These are phyloP conservation scores for Pythium aphanidermatum DNA, from an alignment of 352 stramenopile species.

Conservation along the genomic window DNA sequence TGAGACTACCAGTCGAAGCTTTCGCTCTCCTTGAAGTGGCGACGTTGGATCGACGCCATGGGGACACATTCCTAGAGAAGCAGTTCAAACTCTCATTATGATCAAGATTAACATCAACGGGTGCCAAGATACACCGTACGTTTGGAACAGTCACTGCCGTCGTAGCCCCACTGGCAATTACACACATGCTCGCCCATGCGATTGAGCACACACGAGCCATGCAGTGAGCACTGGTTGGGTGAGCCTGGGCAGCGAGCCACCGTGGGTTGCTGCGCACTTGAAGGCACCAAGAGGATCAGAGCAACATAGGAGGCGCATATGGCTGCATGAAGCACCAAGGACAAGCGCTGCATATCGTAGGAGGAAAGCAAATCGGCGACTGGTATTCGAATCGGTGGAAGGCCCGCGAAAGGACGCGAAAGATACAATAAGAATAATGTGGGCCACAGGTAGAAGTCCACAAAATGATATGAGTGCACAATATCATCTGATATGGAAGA, in stretches of 20 bases:
- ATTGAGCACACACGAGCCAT: constrained; percentile 60
- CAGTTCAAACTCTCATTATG: background rate
- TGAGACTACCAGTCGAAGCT: constrained; percentile 34
- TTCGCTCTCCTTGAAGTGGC: constrained; percentile 36
- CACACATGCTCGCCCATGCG: constrained; percentile 57
- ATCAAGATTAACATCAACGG: background rate
- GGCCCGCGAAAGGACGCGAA: background rate
- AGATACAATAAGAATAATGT: background rate
- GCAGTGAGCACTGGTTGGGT: constrained; percentile 64
- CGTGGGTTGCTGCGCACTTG: background rate
- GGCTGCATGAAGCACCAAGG: no score
- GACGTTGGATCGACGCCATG: constrained; percentile 52
- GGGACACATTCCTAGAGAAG: constrained; percentile 57
- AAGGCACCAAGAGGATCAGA: background rate
- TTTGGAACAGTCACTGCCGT: constrained; percentile 45
- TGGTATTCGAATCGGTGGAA: background rate
- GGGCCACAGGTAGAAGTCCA: background rate
- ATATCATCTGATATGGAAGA: no score
- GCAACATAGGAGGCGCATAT: no score
- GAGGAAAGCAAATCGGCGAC: no score
- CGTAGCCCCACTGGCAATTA: constrained; percentile 76
- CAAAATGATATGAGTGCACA: background rate
- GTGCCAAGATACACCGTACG: constrained; percentile 28
- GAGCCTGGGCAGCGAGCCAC: constrained; percentile 36
- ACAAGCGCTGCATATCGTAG: no score